A percentile compares a stretch with the other conserved stretches of the same genome.
phyloP scores from a whole-genome alignment of 495 filamentous ascomycete species.

The Cryomyces minteri region DNA sequence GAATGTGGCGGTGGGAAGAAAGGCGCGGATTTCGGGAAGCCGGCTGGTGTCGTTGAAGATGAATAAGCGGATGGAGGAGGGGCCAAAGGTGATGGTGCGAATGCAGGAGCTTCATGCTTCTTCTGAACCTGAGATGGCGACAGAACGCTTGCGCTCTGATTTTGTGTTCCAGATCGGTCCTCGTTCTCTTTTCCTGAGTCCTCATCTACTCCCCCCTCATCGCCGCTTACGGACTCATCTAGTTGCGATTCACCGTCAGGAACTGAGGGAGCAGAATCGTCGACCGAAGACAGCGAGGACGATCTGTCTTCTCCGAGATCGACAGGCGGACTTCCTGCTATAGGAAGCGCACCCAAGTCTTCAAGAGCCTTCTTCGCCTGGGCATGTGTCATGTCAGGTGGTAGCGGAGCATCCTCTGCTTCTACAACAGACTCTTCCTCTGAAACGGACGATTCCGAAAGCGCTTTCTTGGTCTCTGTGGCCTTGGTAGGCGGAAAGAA shows the following conservation, averaged over 20 bases:
- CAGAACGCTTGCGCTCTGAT: too few species aligned
- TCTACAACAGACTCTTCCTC: slow-evolving; percentile 9
- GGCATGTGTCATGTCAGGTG: slow-evolving; percentile 37
- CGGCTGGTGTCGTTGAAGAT: slow-evolving; percentile 13
- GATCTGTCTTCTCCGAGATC: slow-evolving; percentile 8
- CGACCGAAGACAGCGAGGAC: not conserved
- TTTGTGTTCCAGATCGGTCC: too few species aligned
- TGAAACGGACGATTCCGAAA: slow-evolving; percentile 5
- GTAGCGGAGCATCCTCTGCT: slow-evolving; percentile 38
- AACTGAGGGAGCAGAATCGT: too few species aligned
- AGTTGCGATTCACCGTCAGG: too few species aligned
- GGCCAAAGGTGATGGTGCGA: too few species aligned
- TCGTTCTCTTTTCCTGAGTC: too few species aligned
- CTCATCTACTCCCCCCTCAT: too few species aligned
- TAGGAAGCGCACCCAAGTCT: slow-evolving; percentile 30
- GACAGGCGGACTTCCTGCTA: slow-evolving; percentile 42
- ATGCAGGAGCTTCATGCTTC: too few species aligned
- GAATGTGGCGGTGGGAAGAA: slow-evolving; percentile 37
- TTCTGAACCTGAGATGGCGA: too few species aligned
- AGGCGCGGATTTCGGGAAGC: slow-evolving; percentile 29
- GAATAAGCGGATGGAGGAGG: too few species aligned
- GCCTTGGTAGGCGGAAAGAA: not conserved
- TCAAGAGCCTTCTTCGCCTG: slow-evolving; percentile 8
- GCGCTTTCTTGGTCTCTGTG: not conserved
- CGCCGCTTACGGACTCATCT: too few species aligned